A percentile compares a stretch with the other conserved stretches of the same genome.
Evolutionary conservation across 306 rosid genomes (phyloP).

Genomic region (Hippophae gyantsensis): DNA sequence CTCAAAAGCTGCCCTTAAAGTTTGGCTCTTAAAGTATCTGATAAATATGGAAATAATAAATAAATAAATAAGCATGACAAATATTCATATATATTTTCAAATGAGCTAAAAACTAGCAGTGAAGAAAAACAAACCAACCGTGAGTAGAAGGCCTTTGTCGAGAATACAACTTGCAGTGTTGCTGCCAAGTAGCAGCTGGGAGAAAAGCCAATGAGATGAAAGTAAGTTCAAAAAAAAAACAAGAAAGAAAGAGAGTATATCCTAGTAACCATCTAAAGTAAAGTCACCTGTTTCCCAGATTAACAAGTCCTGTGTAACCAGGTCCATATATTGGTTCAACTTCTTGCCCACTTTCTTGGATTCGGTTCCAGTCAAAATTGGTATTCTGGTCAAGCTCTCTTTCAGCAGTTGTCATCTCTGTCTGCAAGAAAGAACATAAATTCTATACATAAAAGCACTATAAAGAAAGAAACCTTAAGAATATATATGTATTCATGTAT

Average conservation of each 20-base stretch:
- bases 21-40: slow-evolving; percentile 54
- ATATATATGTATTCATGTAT: not conserved
- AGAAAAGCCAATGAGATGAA: slow-evolving; percentile 25
- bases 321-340: slow-evolving; percentile 86
- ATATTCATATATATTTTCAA: not conserved
- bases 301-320: slow-evolving; percentile 88
- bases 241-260: slow-evolving; percentile 5
- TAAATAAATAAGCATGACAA: slow-evolving; percentile 2
- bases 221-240: no score
- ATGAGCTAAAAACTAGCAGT: no score
- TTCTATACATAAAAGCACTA: not conserved
- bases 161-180: slow-evolving; percentile 81
- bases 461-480: not conserved
- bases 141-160: slow-evolving; percentile 58
- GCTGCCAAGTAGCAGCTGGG: slow-evolving; percentile 96
- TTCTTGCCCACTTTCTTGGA: slow-evolving; percentile 94
- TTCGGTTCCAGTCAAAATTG: slow-evolving; percentile 90
- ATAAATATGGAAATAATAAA: slow-evolving; percentile 2
- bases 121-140: slow-evolving; percentile 31
- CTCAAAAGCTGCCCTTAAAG: slow-evolving; percentile 51
- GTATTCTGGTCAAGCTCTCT: slow-evolving; percentile 97
- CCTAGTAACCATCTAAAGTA: slow-evolving; percentile 7
- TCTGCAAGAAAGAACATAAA: slow-evolving; percentile 38
- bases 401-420: slow-evolving; percentile 99
- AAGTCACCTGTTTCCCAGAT: slow-evolving; percentile 86